Percentiles rank a stretch among this genome's conserved stretches.
Evolutionary conservation across 2,329 filamentous ascomycete genomes (phyloP).

Genomic region (Alternaria viburni): DNA sequence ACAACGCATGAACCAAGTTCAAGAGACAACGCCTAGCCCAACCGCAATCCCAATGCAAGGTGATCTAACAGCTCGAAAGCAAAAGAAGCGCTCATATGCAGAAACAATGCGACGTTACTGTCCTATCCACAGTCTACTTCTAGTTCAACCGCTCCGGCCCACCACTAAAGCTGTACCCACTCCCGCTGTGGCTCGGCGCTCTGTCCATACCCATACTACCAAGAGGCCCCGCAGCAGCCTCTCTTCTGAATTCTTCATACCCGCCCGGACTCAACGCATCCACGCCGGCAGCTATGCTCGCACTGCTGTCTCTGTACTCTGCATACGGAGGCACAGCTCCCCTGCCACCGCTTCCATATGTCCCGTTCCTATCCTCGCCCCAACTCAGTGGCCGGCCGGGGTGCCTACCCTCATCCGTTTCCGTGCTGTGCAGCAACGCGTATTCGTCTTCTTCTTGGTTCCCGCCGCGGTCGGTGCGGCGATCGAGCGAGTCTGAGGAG

Average conservation of each 20-base stretch:
- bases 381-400: conserved; percentile 50
- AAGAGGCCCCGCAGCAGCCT: conserved; percentile 15
- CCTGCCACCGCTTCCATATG: conserved; percentile 23
- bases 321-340: conserved; percentile 46
- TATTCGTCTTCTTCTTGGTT: conserved; percentile 60
- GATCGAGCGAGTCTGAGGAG: conserved; percentile 51
- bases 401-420: conserved; percentile 49
- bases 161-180: conserved; percentile 28
- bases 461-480: conserved; percentile 46
- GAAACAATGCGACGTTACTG: background rate
- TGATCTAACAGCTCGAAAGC: background rate
- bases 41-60: background rate
- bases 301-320: conserved; percentile 31
- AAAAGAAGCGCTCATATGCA: background rate
- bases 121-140: background rate
- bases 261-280: conserved; percentile 44
- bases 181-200: conserved; percentile 24
- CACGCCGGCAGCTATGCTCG: conserved; percentile 17
- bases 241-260: conserved; percentile 44
- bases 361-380: conserved; percentile 41
- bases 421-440: conserved; percentile 54
- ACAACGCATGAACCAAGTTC: background rate
- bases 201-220: conserved; percentile 8
- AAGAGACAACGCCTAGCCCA: background rate
- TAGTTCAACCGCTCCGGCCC: conserved; percentile 1